Percentiles rank a stretch among this genome's conserved stretches.
phyloP scores from a whole-genome alignment of 2,329 filamentous ascomycete genomes.

The Botrytis aclada region DNA sequence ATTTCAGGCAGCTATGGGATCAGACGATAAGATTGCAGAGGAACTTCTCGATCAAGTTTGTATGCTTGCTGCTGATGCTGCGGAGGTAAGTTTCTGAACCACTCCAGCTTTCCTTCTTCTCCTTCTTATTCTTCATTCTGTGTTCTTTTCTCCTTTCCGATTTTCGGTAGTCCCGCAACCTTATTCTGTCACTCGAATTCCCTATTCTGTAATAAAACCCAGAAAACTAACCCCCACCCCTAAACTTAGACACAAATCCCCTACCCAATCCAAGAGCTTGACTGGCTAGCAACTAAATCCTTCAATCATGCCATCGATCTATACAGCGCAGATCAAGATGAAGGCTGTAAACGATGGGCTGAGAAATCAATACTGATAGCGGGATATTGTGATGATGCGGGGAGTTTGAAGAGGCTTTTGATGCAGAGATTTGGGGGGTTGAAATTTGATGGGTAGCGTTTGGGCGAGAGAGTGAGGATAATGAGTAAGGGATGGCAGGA shows the following conservation, averaged over 20 bases:
- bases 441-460: neutral
- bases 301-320: conserved; percentile 71
- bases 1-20: conserved; percentile 63
- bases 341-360: conserved; percentile 47
- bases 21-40: conserved; percentile 51
- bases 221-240: neutral
- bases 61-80: conserved; percentile 49
- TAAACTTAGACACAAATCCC: conserved; percentile 39
- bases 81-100: conserved; percentile 42
- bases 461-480: too few species aligned
- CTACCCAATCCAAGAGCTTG: conserved; percentile 66
- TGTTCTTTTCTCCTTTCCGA: neutral
- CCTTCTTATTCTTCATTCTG: neutral
- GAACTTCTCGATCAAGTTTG: conserved; percentile 63
- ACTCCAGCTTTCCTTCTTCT: neutral
- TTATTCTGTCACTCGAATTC: neutral
- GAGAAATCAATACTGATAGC: conserved; percentile 38
- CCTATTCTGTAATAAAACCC: accelerated
- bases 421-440: neutral
- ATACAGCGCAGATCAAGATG: conserved; percentile 54
- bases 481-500: too few species aligned
- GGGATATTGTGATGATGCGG: conserved; percentile 34
- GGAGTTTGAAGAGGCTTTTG: conserved; percentile 27
- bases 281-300: conserved; percentile 68
- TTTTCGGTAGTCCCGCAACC: neutral